phyloP scores from a whole-genome alignment of 495 filamentous ascomycete genomes.

The Sabuloglossum arenarium region DNA sequence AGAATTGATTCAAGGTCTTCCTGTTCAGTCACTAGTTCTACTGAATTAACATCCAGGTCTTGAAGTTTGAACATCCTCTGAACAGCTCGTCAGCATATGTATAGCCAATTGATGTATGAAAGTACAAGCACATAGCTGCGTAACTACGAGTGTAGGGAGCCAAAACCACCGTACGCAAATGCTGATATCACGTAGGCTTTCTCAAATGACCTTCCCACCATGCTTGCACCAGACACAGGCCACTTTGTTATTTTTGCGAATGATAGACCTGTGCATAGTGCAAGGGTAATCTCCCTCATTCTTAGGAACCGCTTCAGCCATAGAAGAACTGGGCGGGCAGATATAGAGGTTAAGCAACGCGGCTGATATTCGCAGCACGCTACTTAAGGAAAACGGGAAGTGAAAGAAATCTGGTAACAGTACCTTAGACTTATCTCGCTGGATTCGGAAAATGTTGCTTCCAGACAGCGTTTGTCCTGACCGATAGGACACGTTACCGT shows the following conservation, averaged over 20 bases:
- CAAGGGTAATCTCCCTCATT: slow-evolving; percentile 89
- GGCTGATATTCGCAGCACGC: background rate
- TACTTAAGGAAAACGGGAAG: background rate
- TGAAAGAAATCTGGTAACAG: background rate
- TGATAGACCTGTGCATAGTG: slow-evolving; percentile 45
- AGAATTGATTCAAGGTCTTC: slow-evolving; percentile 84
- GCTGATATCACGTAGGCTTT: slow-evolving; percentile 41
- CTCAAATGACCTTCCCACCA: slow-evolving; percentile 78
- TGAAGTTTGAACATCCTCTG: slow-evolving; percentile 75
- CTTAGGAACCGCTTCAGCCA: slow-evolving; percentile 49
- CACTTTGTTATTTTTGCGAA: slow-evolving; percentile 56
- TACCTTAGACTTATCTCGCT: slow-evolving; percentile 49
- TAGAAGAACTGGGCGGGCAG: background rate
- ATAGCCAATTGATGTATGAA: background rate
- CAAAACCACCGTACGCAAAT: slow-evolving; percentile 53
- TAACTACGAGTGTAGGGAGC: slow-evolving; percentile 23
- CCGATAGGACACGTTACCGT: slow-evolving; percentile 41
- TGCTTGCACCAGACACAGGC: slow-evolving; percentile 54
- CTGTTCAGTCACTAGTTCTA: slow-evolving; percentile 56
- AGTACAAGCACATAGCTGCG: no score
- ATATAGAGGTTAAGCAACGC: background rate
- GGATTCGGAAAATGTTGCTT: slow-evolving; percentile 34
- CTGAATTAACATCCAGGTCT: slow-evolving; percentile 56
- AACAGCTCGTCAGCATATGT: slow-evolving; percentile 10
- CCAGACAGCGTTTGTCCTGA: slow-evolving; percentile 25